Evolutionary conservation across 2,329 filamentous ascomycete species (phyloP).

Genomic region (Penicillium frequentans): DNA sequence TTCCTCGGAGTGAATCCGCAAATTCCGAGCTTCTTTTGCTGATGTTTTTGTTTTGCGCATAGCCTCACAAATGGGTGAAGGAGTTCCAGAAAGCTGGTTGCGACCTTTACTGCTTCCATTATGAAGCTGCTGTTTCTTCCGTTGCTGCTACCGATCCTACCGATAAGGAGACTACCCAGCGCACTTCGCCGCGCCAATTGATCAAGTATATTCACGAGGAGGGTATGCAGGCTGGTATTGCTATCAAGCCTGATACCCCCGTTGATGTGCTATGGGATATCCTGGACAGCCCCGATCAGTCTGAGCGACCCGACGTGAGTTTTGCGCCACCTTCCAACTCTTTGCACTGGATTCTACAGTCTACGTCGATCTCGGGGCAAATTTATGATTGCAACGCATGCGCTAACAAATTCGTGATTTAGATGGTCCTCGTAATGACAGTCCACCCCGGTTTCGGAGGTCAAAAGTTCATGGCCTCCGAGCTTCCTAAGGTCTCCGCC

Average conservation of each 20-base stretch:
- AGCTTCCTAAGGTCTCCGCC: slow-evolving; percentile 88
- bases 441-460: slow-evolving; percentile 96
- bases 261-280: slow-evolving; percentile 93
- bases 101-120: slow-evolving; percentile 99
- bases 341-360: not conserved
- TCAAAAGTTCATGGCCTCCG: slow-evolving; percentile 96
- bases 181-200: slow-evolving; percentile 80
- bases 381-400: not conserved
- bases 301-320: slow-evolving; percentile 85
- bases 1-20: not conserved
- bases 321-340: not conserved
- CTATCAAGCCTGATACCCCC: slow-evolving; percentile 88
- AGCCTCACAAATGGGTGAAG: slow-evolving; percentile 98
- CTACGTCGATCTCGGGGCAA: not conserved
- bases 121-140: slow-evolving; percentile 85
- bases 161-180: slow-evolving; percentile 61
- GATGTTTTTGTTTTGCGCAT: not conserved
- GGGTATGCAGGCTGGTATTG: slow-evolving; percentile 88
- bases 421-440: slow-evolving; percentile 99
- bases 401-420: slow-evolving; percentile 8
- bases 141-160: slow-evolving; percentile 80
- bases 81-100: slow-evolving; percentile 93
- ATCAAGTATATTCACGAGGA: slow-evolving; percentile 87
- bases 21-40: not conserved
- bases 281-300: slow-evolving; percentile 68